A percentile compares a stretch with the other conserved stretches of the same genome.
phyloP scores from a whole-genome alignment of 495 filamentous ascomycete species.

The Aspergillus sclerotiicarbonarius region DNA sequence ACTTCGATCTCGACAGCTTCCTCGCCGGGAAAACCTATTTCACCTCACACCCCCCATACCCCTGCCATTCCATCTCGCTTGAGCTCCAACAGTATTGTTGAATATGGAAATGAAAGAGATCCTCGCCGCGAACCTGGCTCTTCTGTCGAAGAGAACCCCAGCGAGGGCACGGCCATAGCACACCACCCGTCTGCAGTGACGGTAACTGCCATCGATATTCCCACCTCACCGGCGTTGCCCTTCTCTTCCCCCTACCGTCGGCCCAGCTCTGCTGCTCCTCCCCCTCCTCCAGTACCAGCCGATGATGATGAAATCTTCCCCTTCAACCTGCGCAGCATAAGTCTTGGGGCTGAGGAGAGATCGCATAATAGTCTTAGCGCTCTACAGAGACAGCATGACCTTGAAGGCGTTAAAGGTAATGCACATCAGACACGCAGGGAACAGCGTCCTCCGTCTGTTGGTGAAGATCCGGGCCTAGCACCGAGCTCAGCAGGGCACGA shows the following conservation, averaged over 20 bases:
- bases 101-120: conserved; percentile 48
- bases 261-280: conserved; percentile 77
- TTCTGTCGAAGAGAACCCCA: conserved; percentile 37
- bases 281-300: conserved; percentile 47
- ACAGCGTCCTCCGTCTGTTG: conserved; percentile 25
- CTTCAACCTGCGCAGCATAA: conserved; percentile 71
- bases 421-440: conserved; percentile 30
- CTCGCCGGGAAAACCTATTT: conserved; percentile 87
- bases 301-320: conserved; percentile 62
- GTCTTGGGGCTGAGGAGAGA: conserved; percentile 68
- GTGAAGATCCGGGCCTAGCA: conserved; percentile 36
- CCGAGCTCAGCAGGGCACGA: conserved; percentile 43
- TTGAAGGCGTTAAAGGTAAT: conserved; percentile 23
- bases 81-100: conserved; percentile 81
- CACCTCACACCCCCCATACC: conserved; percentile 91
- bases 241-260: conserved; percentile 62
- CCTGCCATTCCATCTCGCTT: conserved; percentile 90
- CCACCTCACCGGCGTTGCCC: conserved; percentile 69
- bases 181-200: conserved; percentile 46
- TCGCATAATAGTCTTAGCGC: conserved; percentile 57
- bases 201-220: conserved; percentile 78
- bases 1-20: conserved; percentile 82
- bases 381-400: conserved; percentile 50
- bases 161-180: conserved; percentile 41
- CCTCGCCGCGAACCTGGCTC: conserved; percentile 36